A percentile compares a stretch with the other conserved stretches of the same genome.
Conservation (phyloP, 495 filamentous ascomycete species). For the Xylaria bambusicola region DNA sequence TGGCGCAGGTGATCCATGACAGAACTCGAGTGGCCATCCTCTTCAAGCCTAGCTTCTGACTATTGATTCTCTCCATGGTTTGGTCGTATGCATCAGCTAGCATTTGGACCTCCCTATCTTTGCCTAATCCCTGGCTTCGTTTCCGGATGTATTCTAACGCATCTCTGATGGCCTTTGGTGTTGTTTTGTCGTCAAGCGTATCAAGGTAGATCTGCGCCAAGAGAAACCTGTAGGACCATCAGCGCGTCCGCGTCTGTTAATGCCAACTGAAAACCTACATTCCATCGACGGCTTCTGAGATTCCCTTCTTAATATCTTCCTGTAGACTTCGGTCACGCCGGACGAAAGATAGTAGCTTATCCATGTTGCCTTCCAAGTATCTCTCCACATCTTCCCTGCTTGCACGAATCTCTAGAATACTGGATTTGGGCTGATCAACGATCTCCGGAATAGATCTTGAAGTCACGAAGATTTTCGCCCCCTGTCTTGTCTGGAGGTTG, state of each 20-base stretch:
- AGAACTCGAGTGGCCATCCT: conserved; percentile 38
- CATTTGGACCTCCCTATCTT: not conserved
- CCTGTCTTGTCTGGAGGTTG: not conserved
- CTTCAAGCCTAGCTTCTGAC: conserved; percentile 28
- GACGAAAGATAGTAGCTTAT: not conserved
- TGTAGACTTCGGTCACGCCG: not conserved
- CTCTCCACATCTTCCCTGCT: not conserved
- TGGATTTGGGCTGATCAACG: too few species aligned
- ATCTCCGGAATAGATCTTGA: not conserved
- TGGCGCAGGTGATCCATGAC: conserved; percentile 45
- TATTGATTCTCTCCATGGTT: conserved; percentile 46
- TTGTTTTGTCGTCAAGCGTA: not conserved
- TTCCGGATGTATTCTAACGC: not conserved
- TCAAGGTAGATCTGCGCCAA: not conserved
- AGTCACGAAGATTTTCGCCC: not conserved
- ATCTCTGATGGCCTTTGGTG: not conserved
- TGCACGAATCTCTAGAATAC: not conserved
- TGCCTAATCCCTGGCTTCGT: not conserved
- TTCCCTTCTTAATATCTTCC: not conserved
- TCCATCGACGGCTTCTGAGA: not conserved
- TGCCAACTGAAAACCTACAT: not conserved
- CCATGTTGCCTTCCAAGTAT: not conserved
- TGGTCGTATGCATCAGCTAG: conserved; percentile 41
- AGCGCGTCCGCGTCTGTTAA: too few species aligned
- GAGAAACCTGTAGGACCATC: not conserved